Conservation (phyloP, 2,329 filamentous ascomycete species). For the Neonectria hederae region DNA sequence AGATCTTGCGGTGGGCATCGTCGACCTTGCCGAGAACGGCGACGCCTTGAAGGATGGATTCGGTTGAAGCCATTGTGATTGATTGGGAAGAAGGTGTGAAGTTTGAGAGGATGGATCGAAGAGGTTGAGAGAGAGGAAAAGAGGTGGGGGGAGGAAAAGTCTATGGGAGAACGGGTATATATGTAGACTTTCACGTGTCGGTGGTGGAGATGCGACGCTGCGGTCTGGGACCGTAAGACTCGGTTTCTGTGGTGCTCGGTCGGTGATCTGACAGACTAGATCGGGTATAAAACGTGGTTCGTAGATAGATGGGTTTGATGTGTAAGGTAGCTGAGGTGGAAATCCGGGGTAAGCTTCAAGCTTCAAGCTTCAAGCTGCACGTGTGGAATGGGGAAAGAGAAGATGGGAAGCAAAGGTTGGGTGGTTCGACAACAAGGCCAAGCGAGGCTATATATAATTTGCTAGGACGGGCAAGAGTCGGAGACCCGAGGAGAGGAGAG, state of each 20-base stretch:
- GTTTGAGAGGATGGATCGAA: slow-evolving; percentile 7
- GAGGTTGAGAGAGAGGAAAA: slow-evolving; percentile 14
- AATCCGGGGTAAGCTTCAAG: slow-evolving; percentile 4
- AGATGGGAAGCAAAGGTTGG: background rate
- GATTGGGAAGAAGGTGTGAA: slow-evolving; percentile 3
- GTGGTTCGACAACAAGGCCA: background rate
- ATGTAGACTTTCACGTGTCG: slow-evolving; percentile 49
- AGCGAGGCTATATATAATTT: slow-evolving; percentile 17
- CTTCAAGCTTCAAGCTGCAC: background rate
- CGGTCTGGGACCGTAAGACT: slow-evolving; percentile 19
- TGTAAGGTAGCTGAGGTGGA: background rate
- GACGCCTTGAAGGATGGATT: slow-evolving; percentile 87
- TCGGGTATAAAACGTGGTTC: slow-evolving; percentile 2
- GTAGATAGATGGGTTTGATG: background rate
- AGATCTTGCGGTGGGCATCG: slow-evolving; percentile 85
- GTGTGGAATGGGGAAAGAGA: slow-evolving; percentile 3
- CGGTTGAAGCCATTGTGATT: slow-evolving; percentile 70
- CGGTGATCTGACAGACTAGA: slow-evolving; percentile 18
- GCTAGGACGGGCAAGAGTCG: background rate
- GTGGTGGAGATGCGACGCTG: slow-evolving; percentile 30
- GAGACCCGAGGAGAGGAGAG: slow-evolving; percentile 10
- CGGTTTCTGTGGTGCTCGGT: slow-evolving; percentile 3
- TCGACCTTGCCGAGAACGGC: slow-evolving; percentile 82
- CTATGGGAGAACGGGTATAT: slow-evolving; percentile 27
- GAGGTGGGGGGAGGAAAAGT: slow-evolving; percentile 18